phyloP scores from a whole-genome alignment of 176 grass and related monocot genomes.

The Tillandsia leiboldiana region DNA sequence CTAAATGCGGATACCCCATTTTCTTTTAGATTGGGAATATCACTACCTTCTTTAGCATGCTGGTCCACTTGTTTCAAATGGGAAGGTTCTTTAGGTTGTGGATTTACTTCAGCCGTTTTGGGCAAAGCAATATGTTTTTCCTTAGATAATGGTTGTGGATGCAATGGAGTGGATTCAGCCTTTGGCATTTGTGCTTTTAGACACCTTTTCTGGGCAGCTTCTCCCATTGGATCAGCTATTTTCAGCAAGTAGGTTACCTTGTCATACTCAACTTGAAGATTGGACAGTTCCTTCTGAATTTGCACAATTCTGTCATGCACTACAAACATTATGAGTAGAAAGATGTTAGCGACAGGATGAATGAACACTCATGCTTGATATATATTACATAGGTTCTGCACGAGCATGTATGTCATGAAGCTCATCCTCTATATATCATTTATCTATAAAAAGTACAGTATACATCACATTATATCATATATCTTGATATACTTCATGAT shows the following conservation, averaged over 20 bases:
- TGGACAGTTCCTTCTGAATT: conserved; percentile 68
- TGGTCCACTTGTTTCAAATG: conserved; percentile 14
- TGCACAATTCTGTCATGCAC: conserved; percentile 57
- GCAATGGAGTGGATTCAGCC: conserved; percentile 13
- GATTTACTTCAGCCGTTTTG: conserved; percentile 8
- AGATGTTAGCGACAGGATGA: background rate
- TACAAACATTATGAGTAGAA: conserved; percentile 19
- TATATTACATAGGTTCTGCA: background rate
- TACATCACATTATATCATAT: too few species aligned
- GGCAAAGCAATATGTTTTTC: conserved; percentile 25
- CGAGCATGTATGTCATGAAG: too few species aligned
- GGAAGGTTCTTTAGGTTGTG: conserved; percentile 30
- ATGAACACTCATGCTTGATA: background rate
- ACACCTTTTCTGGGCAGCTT: conserved; percentile 65
- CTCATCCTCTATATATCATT: too few species aligned
- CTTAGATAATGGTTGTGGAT: conserved; percentile 20
- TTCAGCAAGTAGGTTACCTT: conserved; percentile 78
- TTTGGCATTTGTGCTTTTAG: conserved; percentile 36
- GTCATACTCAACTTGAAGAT: conserved; percentile 63
- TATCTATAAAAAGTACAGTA: too few species aligned
- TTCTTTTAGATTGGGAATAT: conserved; percentile 28
- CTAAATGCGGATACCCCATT: conserved; percentile 32
- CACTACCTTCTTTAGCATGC: conserved; percentile 11
- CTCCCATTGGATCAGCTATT: conserved; percentile 93
- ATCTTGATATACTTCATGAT: too few species aligned